Evolutionary conservation across 2,329 filamentous ascomycete species (phyloP), one percentile per base, ranked within the genome.

Genomic region (Fonsecaea multimorphosa): DNA sequence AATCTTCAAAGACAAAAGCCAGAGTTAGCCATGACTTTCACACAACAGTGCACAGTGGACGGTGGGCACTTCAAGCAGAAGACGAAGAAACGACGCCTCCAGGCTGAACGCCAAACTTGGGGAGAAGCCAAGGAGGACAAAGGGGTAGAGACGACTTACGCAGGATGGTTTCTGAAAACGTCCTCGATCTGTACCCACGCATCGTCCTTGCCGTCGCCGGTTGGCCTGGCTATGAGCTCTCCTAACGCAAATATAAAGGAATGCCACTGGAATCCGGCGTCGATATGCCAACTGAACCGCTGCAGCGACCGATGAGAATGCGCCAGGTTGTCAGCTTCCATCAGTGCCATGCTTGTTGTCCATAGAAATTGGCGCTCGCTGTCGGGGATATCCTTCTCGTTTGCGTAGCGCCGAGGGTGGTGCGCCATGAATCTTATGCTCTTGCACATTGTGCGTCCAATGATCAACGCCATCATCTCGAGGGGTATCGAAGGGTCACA

Each of bases 401-500:
- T 68, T 19, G 73, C 69, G 40, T 74, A 73, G 38, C 74, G 73
- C 9, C 75, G 76, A 2, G 80, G 78, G 57, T 83, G 78, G 62
- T 82, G 79, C 1, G 83, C 78, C n/a, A 78, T 71, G 3, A 83
- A 66, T 11, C 81, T 76, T 44, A 81, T 77, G 53, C 77, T 77
- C 58, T 74, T 76, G 34, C 81, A 74, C 9, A 80, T 77, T 3
- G 78, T 75, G 56, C 80, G 76, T 0, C 75, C 78, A 69, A 84
- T 77, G 19, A 79, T 75, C 6, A 76, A 72, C 11, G 79, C 78
- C 52, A 83, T 74, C 64, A 80, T 76, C 65, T 82, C 80, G 58
- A 67, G 38, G 0, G 84, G 81, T 44, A 85, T 76, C 11, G 67
- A 77, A 71, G 81, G 79, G 60, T 84, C 76, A 54, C 82, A 82